Percentiles rank a stretch among this genome's conserved stretches.
Conservation (phyloP, 1,284 basidiomycete species). For the Cryptococcus sp. region DNA sequence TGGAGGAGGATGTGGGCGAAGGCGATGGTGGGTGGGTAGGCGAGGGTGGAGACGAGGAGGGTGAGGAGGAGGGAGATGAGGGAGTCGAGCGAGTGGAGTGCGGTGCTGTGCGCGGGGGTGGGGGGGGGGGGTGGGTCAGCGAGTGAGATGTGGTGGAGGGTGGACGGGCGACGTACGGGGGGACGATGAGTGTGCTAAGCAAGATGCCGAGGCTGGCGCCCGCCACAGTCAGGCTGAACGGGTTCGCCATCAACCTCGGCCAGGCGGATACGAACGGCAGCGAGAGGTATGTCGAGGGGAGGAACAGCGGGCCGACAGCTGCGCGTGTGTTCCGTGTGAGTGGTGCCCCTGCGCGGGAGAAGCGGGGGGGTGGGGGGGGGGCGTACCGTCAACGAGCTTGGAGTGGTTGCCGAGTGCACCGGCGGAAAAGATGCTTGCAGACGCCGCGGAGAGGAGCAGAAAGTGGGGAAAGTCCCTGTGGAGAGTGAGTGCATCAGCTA, state of each 20-base stretch:
- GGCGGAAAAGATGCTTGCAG: slow-evolving; percentile 52
- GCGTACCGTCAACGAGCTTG: slow-evolving; percentile 64
- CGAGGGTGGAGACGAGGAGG: slow-evolving; percentile 69
- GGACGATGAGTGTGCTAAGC: slow-evolving; percentile 46
- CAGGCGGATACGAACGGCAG: slow-evolving; percentile 19
- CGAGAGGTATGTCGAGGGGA: slow-evolving; percentile 25
- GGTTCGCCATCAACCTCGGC: slow-evolving; percentile 46
- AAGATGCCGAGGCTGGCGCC: slow-evolving; percentile 49
- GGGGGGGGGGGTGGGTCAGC: neutral
- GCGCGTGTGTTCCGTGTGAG: neutral
- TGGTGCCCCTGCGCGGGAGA: slow-evolving; percentile 13
- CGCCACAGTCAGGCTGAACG: slow-evolving; percentile 51
- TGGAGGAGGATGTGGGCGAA: slow-evolving; percentile 81
- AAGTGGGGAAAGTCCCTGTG: slow-evolving; percentile 56
- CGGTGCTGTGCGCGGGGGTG: slow-evolving; percentile 17
- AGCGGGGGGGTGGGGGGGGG: neutral
- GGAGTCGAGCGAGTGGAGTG: slow-evolving; percentile 67
- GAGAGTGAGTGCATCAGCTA: slow-evolving; percentile 9
- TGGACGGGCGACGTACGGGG: slow-evolving; percentile 52
- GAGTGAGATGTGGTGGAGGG: neutral
- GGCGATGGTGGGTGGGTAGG: slow-evolving; percentile 72
- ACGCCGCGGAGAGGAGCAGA: slow-evolving; percentile 57
- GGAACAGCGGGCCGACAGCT: slow-evolving; percentile 43
- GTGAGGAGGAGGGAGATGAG: slow-evolving; percentile 69
- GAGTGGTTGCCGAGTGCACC: slow-evolving; percentile 63